phyloP scores from a whole-genome alignment of 805 yeast species.

The Teunomyces gatunensis region DNA sequence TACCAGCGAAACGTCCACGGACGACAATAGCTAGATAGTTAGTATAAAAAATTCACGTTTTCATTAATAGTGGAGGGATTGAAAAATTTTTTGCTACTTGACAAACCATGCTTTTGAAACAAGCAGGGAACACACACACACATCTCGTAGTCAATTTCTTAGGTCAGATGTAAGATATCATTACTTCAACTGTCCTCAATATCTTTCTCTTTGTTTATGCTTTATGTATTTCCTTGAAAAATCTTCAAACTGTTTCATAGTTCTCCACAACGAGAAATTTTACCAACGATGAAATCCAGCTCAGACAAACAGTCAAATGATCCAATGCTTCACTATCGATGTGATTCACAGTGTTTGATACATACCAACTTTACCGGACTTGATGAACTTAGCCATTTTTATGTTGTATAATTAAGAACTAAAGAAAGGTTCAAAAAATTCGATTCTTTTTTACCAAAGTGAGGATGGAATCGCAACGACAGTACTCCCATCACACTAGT shows the following conservation, averaged over 20 bases:
- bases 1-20: slow-evolving; percentile 99
- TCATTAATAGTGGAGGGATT: background rate
- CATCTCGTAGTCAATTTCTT: too few species aligned
- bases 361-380: slow-evolving; percentile 99
- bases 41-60: slow-evolving; percentile 6
- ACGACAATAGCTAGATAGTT: slow-evolving; percentile 82
- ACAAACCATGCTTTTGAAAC: background rate
- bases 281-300: background rate
- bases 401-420: slow-evolving; percentile 5
- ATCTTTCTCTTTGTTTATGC: too few species aligned
- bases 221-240: too few species aligned
- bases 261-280: background rate
- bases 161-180: too few species aligned
- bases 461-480: slow-evolving; percentile 3
- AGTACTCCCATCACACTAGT: slow-evolving; percentile 9
- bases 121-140: too few species aligned
- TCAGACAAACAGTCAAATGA: background rate
- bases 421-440: slow-evolving; percentile 15
- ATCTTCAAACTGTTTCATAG: background rate
- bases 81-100: slow-evolving; percentile 1
- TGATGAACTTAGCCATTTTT: slow-evolving; percentile 96
- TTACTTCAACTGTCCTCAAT: too few species aligned
- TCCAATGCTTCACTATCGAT: background rate
- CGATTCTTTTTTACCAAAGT: slow-evolving; percentile 4
- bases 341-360: slow-evolving; percentile 25